phyloP scores from a whole-genome alignment of 1,139 yeast genomes.

The Saccharomyces hybrid region DNA sequence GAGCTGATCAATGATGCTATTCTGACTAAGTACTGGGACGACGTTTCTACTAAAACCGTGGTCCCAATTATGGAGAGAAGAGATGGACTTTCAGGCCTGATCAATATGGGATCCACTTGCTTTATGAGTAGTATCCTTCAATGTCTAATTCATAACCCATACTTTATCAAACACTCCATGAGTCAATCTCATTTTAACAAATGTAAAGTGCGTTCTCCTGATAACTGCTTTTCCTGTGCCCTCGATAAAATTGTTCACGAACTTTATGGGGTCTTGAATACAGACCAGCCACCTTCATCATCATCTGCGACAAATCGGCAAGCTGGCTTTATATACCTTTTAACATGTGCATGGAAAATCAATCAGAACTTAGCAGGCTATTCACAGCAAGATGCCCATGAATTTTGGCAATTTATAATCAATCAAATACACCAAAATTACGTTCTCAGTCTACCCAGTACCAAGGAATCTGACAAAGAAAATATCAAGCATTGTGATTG shows the following conservation, averaged over 20 bases:
- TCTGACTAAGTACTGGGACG: constrained; percentile 24
- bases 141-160: constrained; percentile 80
- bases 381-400: constrained; percentile 97
- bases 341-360: constrained; percentile 77
- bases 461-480: constrained; percentile 17
- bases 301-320: constrained; percentile 40
- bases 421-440: constrained; percentile 69
- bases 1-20: constrained; percentile 20
- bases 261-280: constrained; percentile 30
- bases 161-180: constrained; percentile 68
- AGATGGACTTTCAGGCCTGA: constrained; percentile 76
- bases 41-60: constrained; percentile 32
- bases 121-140: constrained; percentile 89
- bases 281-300: constrained; percentile 4
- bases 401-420: constrained; percentile 83
- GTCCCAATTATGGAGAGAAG: constrained; percentile 57
- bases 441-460: constrained; percentile 8
- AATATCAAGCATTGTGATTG: constrained; percentile 48
- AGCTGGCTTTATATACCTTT: constrained; percentile 34
- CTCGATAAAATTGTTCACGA: constrained; percentile 67
- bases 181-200: constrained; percentile 26
- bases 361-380: constrained; percentile 85
- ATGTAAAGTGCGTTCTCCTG: constrained; percentile 24
- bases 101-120: constrained; percentile 94
- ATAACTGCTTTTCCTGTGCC: constrained; percentile 70